Evolutionary conservation across 2,329 filamentous ascomycete species (phyloP).

Genomic region (Byssoonygena ceratinophila): DNA sequence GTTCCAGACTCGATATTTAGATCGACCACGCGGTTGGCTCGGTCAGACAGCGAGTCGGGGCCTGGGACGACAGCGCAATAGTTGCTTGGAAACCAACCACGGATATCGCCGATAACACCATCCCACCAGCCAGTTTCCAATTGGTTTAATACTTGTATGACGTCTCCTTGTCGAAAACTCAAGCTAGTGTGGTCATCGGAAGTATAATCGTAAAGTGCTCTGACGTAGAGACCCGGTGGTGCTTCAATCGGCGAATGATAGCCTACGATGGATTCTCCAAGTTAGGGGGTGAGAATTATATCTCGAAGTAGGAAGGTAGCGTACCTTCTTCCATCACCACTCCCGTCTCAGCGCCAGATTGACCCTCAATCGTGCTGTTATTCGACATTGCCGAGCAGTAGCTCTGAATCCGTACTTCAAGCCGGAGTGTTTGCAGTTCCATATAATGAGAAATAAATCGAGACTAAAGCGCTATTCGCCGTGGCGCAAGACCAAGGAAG

Average conservation of each 20-base stretch:
- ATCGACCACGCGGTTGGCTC: slow-evolving; percentile 44
- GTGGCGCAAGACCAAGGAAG: neutral
- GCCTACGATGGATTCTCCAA: neutral
- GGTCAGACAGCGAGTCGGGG: slow-evolving; percentile 51
- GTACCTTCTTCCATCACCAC: slow-evolving; percentile 1
- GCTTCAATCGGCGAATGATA: slow-evolving; percentile 25
- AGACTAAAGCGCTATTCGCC: neutral
- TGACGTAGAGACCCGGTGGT: slow-evolving; percentile 63
- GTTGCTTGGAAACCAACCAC: slow-evolving; percentile 98
- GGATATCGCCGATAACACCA: slow-evolving; percentile 89
- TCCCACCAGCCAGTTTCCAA: slow-evolving; percentile 99
- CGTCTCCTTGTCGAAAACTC: slow-evolving; percentile 91
- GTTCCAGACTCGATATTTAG: slow-evolving; percentile 39
- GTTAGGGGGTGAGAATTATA: neutral
- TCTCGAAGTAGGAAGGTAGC: neutral
- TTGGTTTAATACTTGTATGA: slow-evolving; percentile 97
- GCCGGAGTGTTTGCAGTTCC: neutral
- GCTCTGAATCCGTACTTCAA: neutral
- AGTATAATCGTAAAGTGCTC: slow-evolving; percentile 94
- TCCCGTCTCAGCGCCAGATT: neutral
- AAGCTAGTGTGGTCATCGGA: slow-evolving; percentile 93
- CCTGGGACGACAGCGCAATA: slow-evolving; percentile 82
- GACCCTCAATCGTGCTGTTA: neutral
- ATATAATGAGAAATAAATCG: neutral
- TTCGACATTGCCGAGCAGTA: neutral